A percentile compares a stretch with the other conserved stretches of the same genome.
Conservation (phyloP, 2,329 filamentous ascomycete genomes). For the Neofusicoccum umdonicola region DNA sequence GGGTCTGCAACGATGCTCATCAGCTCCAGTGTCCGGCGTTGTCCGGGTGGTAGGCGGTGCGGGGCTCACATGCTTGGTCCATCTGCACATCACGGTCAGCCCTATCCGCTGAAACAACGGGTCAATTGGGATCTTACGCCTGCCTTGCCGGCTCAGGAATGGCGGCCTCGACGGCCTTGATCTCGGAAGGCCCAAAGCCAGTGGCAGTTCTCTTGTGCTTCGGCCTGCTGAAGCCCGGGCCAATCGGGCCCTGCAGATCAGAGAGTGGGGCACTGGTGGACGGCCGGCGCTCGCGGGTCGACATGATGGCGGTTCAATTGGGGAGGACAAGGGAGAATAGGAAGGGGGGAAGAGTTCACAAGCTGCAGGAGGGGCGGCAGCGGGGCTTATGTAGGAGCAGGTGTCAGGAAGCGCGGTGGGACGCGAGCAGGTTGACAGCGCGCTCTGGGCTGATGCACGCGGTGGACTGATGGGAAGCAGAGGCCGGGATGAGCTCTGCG, state of each 20-base stretch:
- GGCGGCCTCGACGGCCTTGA: conserved; percentile 86
- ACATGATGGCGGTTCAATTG: conserved; percentile 23
- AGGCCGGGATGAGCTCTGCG: conserved; percentile 2
- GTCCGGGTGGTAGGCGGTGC: background rate
- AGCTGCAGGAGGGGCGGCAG: background rate
- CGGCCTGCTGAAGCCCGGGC: conserved; percentile 82
- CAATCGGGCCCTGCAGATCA: conserved; percentile 81
- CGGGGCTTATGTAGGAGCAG: conserved; percentile 6
- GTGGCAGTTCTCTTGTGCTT: conserved; percentile 98
- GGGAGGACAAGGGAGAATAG: background rate
- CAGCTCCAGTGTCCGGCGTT: background rate
- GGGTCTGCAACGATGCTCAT: conserved; percentile 46
- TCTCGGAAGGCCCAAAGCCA: conserved; percentile 84
- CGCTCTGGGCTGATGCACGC: conserved; percentile 4
- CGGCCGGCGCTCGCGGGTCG: conserved; percentile 72
- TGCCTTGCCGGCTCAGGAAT: conserved; percentile 87
- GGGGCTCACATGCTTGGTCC: conserved; percentile 58
- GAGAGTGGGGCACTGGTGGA: conserved; percentile 80
- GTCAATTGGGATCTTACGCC: conserved; percentile 58
- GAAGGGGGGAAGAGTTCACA: background rate
- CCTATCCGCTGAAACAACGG: background rate
- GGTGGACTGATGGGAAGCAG: conserved; percentile 11
- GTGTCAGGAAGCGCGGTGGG: conserved; percentile 2
- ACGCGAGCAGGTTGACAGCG: conserved; percentile 11
- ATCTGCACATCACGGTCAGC: conserved; percentile 39